Percentiles rank a stretch among this genome's conserved stretches.
Conservation (phyloP, 768 basidiomycete genomes). For the Phylloporus sp. region DNA sequence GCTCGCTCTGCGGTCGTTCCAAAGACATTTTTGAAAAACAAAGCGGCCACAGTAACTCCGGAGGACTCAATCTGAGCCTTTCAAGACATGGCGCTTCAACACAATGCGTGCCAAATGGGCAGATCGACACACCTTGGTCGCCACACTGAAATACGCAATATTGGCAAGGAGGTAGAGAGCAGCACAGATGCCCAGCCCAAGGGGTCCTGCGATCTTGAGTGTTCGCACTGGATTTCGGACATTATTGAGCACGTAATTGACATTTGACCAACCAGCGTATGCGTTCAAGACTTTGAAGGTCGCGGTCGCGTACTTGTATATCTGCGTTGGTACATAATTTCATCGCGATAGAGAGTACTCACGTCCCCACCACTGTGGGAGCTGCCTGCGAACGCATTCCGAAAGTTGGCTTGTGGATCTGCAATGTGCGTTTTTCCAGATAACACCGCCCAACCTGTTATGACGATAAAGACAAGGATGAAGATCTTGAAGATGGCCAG, state of each 20-base stretch:
- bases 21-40: conserved; percentile 60
- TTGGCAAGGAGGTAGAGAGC: conserved; percentile 54
- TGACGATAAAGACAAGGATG: conserved; percentile 51
- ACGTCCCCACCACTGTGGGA: conserved; percentile 50
- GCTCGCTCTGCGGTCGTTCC: conserved; percentile 49
- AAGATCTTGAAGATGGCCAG: conserved; percentile 52
- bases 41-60: conserved; percentile 54
- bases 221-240: conserved; percentile 58
- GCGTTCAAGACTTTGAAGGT: conserved; percentile 54
- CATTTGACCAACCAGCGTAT: conserved; percentile 51
- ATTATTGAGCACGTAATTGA: conserved; percentile 59
- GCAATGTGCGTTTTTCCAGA: conserved; percentile 52
- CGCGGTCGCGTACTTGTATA: conserved; percentile 54
- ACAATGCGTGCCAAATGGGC: too few species aligned
- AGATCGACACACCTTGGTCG: conserved; percentile 15
- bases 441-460: conserved; percentile 60
- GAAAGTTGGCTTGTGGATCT: conserved; percentile 57
- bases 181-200: conserved; percentile 53
- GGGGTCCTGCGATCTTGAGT: conserved; percentile 58
- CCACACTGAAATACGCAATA: conserved; percentile 50
- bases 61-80: conserved; percentile 44
- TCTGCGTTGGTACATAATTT: neutral
- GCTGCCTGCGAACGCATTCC: conserved; percentile 53
- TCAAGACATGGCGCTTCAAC: neutral
- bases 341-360: neutral